Evolutionary conservation across 2,329 filamentous ascomycete genomes (phyloP), one percentile per base, ranked within the genome.

Genomic region (Hypoxylon sp.): DNA sequence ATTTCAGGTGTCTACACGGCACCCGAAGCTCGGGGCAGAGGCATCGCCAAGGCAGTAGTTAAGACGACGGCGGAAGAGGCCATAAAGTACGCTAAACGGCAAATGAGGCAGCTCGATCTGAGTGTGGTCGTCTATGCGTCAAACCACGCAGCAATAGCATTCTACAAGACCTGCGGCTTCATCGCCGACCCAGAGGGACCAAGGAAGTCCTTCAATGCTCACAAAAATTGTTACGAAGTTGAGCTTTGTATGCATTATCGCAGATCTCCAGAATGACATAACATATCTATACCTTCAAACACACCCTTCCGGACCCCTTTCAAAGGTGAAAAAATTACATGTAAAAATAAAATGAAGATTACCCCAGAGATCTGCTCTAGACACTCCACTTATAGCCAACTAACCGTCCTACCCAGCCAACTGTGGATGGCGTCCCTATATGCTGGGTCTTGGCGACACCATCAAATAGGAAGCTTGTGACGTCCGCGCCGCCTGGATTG

Each of bases 1-100:
- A 73, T 82, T 44, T 76, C 79, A 54, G 80, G 76, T 19, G 78
- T 82, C 65, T 82, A 80, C 63, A 82, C 79, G 7, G 64, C 73
- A n/a, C 79, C 79, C 39, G 73, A 78, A 53, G 76, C 75, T 60
- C 79, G 80, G 13, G 76, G 79, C 0, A 74, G 74, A 53, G 80
- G 80, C 8, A 70, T 81, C 32, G 80, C 76, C 8, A 76, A 75
- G 61, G 71, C 72, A 1, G 70, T 82, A 27, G 74, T 80, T 52
- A 71, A 73, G 32, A 72, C 66, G 10, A 76, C 75, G 15, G 70
- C 77, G 29, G 67, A 73, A 39, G 70, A 74, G 56, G 78, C 77
- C 4, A 27, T 56, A 32, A 53, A 56, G 35, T 59, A 73, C 39
- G 69, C 72, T 3, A 69, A 68, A 32, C 66, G 73, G 62, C 73